Percentiles rank a stretch among this genome's conserved stretches.
Conservation (phyloP, 495 filamentous ascomycete species). For the Tuber calosporum region DNA sequence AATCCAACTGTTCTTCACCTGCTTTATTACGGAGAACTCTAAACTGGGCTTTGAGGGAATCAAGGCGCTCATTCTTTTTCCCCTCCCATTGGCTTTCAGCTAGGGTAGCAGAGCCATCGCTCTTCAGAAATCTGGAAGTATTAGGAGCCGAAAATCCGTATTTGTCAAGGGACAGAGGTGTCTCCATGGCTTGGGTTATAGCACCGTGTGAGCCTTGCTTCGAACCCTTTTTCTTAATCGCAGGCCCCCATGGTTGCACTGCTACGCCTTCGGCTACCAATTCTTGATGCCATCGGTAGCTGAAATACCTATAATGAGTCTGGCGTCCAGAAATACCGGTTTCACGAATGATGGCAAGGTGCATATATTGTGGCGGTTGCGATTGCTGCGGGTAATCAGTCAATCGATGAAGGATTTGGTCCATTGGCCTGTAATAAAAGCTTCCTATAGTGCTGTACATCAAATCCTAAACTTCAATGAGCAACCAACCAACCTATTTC, state of each 20-base stretch:
- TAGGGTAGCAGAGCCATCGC: conserved; percentile 48
- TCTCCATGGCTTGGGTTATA: conserved; percentile 40
- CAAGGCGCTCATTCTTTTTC: conserved; percentile 38
- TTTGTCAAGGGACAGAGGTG: conserved; percentile 47
- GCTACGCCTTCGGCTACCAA: conserved; percentile 53
- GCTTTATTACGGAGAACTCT: conserved; percentile 28
- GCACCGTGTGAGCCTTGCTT: conserved; percentile 32
- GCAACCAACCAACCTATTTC: neutral
- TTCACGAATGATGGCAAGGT: conserved; percentile 59
- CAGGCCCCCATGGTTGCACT: conserved; percentile 52
- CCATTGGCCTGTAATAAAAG: conserved; percentile 55
- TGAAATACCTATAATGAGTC: conserved; percentile 56
- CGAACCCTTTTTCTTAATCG: conserved; percentile 41
- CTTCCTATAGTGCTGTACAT: conserved; percentile 49
- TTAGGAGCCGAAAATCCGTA: conserved; percentile 49
- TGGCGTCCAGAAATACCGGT: conserved; percentile 50
- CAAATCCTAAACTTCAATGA: conserved; percentile 44
- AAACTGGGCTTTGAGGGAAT: conserved; percentile 32
- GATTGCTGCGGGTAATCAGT: conserved; percentile 55
- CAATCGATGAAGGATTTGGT: conserved; percentile 52
- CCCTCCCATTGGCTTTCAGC: conserved; percentile 44
- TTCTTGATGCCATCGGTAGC: conserved; percentile 51
- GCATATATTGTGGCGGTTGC: conserved; percentile 57
- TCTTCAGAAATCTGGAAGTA: conserved; percentile 42
- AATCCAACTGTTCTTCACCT: conserved; percentile 21